Conservation (phyloP, 495 filamentous ascomycete genomes). For the Lasiosphaeria miniovina region DNA sequence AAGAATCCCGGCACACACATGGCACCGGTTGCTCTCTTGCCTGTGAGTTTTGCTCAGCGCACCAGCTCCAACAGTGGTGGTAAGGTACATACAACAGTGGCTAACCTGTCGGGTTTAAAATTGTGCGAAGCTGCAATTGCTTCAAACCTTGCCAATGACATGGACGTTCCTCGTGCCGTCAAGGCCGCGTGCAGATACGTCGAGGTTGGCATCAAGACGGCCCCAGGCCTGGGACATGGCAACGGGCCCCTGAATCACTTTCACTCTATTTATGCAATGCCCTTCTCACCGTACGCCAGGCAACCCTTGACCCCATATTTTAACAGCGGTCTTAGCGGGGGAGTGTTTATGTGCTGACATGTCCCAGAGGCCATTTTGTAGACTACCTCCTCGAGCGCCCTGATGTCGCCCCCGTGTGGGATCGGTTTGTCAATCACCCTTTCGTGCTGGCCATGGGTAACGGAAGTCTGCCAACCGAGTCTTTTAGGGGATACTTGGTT, state of each 20-base stretch:
- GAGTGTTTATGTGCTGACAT: neutral
- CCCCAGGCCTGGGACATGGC: slow-evolving; percentile 69
- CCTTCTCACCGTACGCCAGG: slow-evolving; percentile 72
- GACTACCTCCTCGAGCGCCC: slow-evolving; percentile 75
- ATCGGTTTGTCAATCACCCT: slow-evolving; percentile 68
- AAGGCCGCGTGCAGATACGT: slow-evolving; percentile 72
- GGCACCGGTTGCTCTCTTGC: slow-evolving; percentile 95
- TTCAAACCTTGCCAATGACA: slow-evolving; percentile 69
- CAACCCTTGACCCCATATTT: neutral
- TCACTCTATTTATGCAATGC: slow-evolving; percentile 74
- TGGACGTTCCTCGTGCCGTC: slow-evolving; percentile 60
- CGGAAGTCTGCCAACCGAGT: slow-evolving; percentile 66
- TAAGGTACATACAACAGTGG: neutral
- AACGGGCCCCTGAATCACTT: slow-evolving; percentile 93
- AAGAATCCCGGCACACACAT: slow-evolving; percentile 77
- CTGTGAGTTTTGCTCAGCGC: slow-evolving; percentile 49
- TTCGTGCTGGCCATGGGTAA: slow-evolving; percentile 76
- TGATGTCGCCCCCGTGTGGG: slow-evolving; percentile 70
- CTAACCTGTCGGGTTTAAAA: neutral
- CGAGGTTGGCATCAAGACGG: slow-evolving; percentile 77
- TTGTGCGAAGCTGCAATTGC: slow-evolving; percentile 70
- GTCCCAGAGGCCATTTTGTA: slow-evolving; percentile 69
- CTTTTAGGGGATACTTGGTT: slow-evolving; percentile 80
- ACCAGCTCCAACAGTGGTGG: neutral
- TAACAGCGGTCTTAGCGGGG: neutral